Percentiles rank a stretch among this genome's conserved stretches.
These are phyloP conservation scores for Acacia pycnantha DNA, from an alignment of 331 rosid species.

Conservation along the genomic window DNA sequence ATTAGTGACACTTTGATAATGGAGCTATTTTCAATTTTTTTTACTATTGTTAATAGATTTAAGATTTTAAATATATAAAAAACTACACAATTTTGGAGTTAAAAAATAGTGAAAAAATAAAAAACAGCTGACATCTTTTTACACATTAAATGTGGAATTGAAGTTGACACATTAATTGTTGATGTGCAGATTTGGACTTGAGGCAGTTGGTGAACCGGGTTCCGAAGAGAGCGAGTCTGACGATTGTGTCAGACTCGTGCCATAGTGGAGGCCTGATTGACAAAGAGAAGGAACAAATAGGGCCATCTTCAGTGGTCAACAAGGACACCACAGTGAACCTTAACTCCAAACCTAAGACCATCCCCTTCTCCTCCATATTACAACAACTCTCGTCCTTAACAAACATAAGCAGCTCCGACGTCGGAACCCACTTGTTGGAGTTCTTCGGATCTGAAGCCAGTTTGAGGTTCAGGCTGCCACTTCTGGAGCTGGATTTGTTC, in stretches of 20 bases:
- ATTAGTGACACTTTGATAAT: no score
- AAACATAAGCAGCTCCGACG: slow-evolving; percentile 57
- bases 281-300: slow-evolving; percentile 89
- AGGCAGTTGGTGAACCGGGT: slow-evolving; percentile 66
- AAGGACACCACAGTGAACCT: background rate
- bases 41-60: no score
- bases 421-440: slow-evolving; percentile 63
- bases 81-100: no score
- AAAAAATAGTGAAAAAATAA: no score
- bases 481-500: slow-evolving; percentile 29
- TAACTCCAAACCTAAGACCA: slow-evolving; percentile 38
- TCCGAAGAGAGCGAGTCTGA: slow-evolving; percentile 64
- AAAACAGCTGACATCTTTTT: no score
- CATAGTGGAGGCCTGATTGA: slow-evolving; percentile 96
- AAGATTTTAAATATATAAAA: no score
- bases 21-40: no score
- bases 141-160: background rate
- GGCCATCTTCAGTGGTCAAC: slow-evolving; percentile 41
- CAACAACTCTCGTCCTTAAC: slow-evolving; percentile 54
- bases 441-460: slow-evolving; percentile 69
- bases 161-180: background rate
- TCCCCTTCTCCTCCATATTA: slow-evolving; percentile 56
- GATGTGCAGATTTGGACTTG: slow-evolving; percentile 71
- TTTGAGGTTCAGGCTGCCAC: slow-evolving; percentile 47
- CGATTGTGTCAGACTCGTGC: slow-evolving; percentile 86